Conservation (phyloP, 768 basidiomycete species). For the Lactifluus volemus region DNA sequence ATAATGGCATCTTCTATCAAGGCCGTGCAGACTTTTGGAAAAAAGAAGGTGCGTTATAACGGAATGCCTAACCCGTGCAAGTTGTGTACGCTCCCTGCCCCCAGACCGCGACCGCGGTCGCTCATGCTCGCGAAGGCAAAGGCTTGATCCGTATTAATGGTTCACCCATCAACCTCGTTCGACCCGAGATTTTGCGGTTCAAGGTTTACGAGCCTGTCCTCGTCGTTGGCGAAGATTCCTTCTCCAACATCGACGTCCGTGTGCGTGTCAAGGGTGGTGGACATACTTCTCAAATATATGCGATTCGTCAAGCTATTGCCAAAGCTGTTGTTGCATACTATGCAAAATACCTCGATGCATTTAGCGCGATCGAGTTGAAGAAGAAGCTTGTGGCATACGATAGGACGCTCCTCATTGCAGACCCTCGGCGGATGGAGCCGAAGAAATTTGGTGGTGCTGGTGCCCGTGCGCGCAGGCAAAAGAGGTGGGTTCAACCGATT, state of each 20-base stretch:
- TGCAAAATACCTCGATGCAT: conserved; percentile 97
- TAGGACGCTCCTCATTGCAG: conserved; percentile 81
- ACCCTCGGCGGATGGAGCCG: conserved; percentile 96
- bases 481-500: conserved; percentile 50
- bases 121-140: conserved; percentile 92
- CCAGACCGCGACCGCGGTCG: conserved; percentile 96
- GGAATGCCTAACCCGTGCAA: background rate
- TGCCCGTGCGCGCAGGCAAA: conserved; percentile 97
- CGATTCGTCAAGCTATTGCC: conserved; percentile 96
- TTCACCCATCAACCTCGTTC: conserved; percentile 90
- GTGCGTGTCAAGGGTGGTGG: conserved; percentile 99
- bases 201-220: conserved; percentile 98
- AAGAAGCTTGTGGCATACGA: conserved; percentile 97
- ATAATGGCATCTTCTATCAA: conserved; percentile 70
- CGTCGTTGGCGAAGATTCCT: conserved; percentile 84
- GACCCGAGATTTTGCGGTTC: conserved; percentile 92
- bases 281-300: conserved; percentile 98
- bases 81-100: conserved; percentile 1
- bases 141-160: conserved; percentile 97
- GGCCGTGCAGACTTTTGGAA: conserved; percentile 99
- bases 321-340: conserved; percentile 98
- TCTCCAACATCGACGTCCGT: conserved; percentile 85
- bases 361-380: conserved; percentile 94
- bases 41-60: conserved; percentile 80
- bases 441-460: conserved; percentile 99